These are phyloP conservation scores for Erythrobasidium yunnanense DNA, from an alignment of 768 basidiomycete genomes.

Conservation along the genomic window DNA sequence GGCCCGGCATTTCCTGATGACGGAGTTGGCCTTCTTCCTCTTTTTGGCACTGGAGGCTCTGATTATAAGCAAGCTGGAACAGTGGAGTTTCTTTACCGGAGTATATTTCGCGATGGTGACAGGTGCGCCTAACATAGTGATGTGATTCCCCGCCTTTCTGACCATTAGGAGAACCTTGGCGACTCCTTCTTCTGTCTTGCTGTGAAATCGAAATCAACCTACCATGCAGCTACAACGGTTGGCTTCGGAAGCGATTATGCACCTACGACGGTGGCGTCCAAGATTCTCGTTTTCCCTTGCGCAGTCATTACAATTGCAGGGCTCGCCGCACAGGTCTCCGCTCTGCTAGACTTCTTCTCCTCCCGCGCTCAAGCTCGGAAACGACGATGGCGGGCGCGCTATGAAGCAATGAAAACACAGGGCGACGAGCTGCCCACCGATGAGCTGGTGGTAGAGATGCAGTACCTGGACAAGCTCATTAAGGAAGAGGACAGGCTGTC, in stretches of 20 bases:
- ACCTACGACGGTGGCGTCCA: conserved; percentile 10
- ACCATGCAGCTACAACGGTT: conserved; percentile 28
- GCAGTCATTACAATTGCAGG: conserved; percentile 40
- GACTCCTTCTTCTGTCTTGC: too few relatives aligned
- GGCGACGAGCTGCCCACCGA: conserved; percentile 21
- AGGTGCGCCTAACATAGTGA: too few relatives aligned
- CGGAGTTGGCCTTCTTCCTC: conserved; percentile 32
- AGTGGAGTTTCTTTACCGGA: conserved; percentile 41
- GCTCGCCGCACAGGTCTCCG: conserved; percentile 16
- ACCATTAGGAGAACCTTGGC: too few relatives aligned
- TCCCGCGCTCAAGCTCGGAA: conserved; percentile 34
- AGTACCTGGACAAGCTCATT: conserved; percentile 40
- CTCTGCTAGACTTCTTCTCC: conserved; percentile 39
- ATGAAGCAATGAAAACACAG: conserved; percentile 35
- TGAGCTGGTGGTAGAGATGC: conserved; percentile 40
- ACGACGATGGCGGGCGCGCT: conserved; percentile 37
- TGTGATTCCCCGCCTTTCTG: too few relatives aligned
- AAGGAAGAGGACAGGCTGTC: conserved; percentile 39
- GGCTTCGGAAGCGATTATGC: conserved; percentile 23
- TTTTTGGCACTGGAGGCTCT: conserved; percentile 40
- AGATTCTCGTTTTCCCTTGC: conserved; percentile 35
- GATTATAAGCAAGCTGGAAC: conserved; percentile 40
- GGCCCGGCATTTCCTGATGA: conserved; percentile 16
- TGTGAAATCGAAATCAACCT: too few relatives aligned
- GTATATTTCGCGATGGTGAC: conserved; percentile 34